Evolutionary conservation across 257 asterid species (phyloP).

Genomic region (Solanum chiquidenum): DNA sequence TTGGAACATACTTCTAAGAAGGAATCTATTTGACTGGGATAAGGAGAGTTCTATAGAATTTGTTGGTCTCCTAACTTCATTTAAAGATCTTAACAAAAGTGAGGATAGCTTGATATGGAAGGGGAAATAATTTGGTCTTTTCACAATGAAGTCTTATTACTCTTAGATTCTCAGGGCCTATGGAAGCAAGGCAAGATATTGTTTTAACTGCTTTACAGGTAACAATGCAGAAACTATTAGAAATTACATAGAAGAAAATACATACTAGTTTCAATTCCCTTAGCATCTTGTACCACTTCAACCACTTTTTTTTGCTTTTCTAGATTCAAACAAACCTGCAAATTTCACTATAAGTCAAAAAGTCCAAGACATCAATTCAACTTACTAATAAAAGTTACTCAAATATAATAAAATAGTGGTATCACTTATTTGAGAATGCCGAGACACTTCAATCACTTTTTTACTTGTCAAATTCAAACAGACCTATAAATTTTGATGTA

Average conservation of each 20-base stretch:
- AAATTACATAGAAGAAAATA: background rate
- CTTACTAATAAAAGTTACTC: background rate
- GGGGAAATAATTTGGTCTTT: background rate
- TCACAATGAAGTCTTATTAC: too few species aligned
- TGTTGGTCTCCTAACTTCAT: background rate
- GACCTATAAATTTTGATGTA: too few species aligned
- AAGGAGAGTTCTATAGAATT: background rate
- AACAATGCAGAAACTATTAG: background rate
- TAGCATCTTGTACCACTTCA: background rate
- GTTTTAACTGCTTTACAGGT: background rate
- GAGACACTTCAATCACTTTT: background rate
- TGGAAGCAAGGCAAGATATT: background rate
- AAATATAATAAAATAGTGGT: too few species aligned
- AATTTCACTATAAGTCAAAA: background rate
- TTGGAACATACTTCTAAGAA: background rate
- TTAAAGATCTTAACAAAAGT: background rate
- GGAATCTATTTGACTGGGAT: background rate
- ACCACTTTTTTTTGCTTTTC: background rate
- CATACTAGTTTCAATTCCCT: background rate
- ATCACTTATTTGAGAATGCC: background rate
- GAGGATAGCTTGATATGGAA: background rate
- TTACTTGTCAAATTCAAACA: too few species aligned
- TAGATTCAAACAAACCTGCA: background rate
- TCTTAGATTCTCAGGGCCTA: background rate
- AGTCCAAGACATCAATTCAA: background rate